Conservation (phyloP, 768 basidiomycete genomes). For the Dioszegia hungarica region DNA sequence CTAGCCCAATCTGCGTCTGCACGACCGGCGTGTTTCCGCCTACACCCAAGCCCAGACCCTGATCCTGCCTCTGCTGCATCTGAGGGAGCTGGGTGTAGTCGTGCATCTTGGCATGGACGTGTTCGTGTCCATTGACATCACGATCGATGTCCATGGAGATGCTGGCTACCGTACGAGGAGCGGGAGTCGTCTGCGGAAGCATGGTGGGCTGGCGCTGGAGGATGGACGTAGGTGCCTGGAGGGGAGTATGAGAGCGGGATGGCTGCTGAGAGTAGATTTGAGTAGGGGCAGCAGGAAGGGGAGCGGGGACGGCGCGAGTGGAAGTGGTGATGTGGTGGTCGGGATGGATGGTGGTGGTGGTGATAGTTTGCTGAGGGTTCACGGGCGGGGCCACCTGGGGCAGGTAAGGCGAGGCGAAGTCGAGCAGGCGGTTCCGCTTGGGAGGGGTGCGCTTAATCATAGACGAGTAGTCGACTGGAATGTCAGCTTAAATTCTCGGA, state of each 20-base stretch:
- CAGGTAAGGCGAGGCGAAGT: background rate
- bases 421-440: background rate
- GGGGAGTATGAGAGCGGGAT: background rate
- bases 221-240: background rate
- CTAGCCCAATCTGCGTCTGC: too few species aligned
- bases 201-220: background rate
- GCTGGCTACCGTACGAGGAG: conserved; percentile 2
- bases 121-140: conserved; percentile 5
- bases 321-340: conserved; percentile 1
- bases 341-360: conserved; percentile 3
- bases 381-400: background rate
- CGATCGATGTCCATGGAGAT: conserved; percentile 6
- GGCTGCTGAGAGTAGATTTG: background rate
- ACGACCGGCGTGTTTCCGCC: background rate
- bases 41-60: background rate
- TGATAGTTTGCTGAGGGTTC: background rate
- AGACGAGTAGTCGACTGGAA: conserved; percentile 4
- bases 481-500: background rate
- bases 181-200: background rate
- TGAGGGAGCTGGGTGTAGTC: conserved; percentile 5
- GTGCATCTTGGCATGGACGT: conserved; percentile 8
- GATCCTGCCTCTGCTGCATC: background rate
- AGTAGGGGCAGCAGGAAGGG: background rate
- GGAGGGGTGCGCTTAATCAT: conserved; percentile 7
- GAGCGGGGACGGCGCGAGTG: background rate